Evolutionary conservation across 768 basidiomycete genomes (phyloP).

Genomic region (Strobilomyces dryophilus): DNA sequence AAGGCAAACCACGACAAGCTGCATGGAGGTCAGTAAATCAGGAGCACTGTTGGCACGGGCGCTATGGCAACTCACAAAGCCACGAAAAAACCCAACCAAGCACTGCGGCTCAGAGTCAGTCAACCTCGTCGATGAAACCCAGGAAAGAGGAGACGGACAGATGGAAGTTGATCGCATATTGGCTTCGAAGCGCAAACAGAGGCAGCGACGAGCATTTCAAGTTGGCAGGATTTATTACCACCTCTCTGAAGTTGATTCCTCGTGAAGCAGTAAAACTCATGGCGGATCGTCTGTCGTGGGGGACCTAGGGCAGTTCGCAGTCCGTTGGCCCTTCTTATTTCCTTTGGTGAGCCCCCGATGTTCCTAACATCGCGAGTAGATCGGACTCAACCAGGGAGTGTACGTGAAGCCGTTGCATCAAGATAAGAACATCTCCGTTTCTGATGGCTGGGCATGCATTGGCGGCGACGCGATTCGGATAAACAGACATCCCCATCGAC

Average conservation of each 20-base stretch:
- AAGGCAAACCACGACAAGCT: conserved; percentile 54
- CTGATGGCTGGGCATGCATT: not conserved
- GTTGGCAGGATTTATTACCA: conserved; percentile 2
- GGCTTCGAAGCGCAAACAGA: not conserved
- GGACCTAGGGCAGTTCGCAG: not conserved
- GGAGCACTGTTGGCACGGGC: not conserved
- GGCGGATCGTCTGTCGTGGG: conserved; percentile 1
- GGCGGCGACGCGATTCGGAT: not conserved
- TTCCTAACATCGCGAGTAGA: not conserved
- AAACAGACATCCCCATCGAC: not conserved
- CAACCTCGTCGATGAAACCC: not conserved
- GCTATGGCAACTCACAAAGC: not conserved
- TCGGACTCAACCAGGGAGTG: not conserved
- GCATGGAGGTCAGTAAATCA: not conserved
- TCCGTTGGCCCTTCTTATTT: not conserved
- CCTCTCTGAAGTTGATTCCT: conserved; percentile 7
- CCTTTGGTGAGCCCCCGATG: not conserved
- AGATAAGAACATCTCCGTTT: not conserved
- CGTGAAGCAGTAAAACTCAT: not conserved
- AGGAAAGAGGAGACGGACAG: not conserved
- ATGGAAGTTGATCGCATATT: conserved; percentile 5
- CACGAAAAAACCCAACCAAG: conserved; percentile 3
- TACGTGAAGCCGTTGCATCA: not conserved
- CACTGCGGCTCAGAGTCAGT: not conserved
- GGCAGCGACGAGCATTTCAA: conserved; percentile 3